Evolutionary conservation across 495 filamentous ascomycete genomes (phyloP), one percentile per base, ranked within the genome.

Genomic region (Xylaria venustula): DNA sequence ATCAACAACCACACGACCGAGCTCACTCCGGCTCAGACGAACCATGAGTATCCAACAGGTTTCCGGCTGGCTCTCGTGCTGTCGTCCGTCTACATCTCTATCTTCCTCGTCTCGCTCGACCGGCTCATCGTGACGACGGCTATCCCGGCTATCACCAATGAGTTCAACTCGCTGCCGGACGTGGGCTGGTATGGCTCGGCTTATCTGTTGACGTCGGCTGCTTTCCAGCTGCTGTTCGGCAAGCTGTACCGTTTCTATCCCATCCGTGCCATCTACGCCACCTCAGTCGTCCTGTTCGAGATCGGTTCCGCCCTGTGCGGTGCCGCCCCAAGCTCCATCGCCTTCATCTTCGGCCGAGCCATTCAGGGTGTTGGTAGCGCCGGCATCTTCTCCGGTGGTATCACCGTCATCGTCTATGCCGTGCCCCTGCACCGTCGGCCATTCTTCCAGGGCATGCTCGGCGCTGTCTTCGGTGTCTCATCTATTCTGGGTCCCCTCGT

Each of bases 401-500:
- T 76, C 7, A 68, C 74, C 2, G 69, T 78, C 53, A 76, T 85
- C 37, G 75, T 77, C 12, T 75, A 80, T 42, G 63, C 77, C 2
- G 73, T 79, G 1, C 77, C 79, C 2, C 71, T 83, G 19, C 66
- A 76, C 25, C 80, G 77, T 50, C 72, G 82, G 12, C 79, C 83
- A 3, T 62, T 79, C 4, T 74, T 63, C 55, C 71, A 78, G 65
- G 68, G 72, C 51, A 42, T 77, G 61, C 52, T 76, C 12, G 78
- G 79, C 17, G 77, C 71, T 30, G 71, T 83, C 26, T 85, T 76
- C 48, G 79, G 77, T 12, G 78, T 94, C 62, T 86, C 91, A 0
- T 87, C 81, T 60, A 88, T 92, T 14, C 82, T 86, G 32, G 90
- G 89, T 8, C 88, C 89, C 17, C 74, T 93, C 37, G 72, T 84